A percentile compares a stretch with the other conserved stretches of the same genome.
Conservation (phyloP, 495 filamentous ascomycete genomes). For the Penicillium pancosmium region DNA sequence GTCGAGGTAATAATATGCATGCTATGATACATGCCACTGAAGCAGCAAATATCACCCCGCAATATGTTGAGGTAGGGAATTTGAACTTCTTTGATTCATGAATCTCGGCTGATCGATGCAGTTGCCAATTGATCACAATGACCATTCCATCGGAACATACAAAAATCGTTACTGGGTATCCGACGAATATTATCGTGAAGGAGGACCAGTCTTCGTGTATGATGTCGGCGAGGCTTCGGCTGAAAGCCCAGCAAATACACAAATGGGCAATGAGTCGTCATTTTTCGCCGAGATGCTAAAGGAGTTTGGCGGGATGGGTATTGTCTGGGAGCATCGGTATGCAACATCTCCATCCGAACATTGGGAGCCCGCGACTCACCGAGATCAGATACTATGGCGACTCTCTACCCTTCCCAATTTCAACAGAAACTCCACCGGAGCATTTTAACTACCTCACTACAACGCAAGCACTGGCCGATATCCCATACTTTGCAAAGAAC, state of each 20-base stretch:
- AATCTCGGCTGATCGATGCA: slow-evolving; percentile 20
- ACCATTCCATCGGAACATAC: slow-evolving; percentile 48
- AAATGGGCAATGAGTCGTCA: slow-evolving; percentile 41
- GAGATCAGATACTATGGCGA: slow-evolving; percentile 52
- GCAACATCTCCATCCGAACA: slow-evolving; percentile 8
- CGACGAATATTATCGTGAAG: slow-evolving; percentile 48
- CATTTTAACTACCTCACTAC: slow-evolving; percentile 52
- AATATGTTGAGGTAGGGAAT: slow-evolving; percentile 32
- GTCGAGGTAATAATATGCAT: slow-evolving; percentile 12
- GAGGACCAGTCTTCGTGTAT: slow-evolving; percentile 57
- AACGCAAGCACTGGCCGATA: slow-evolving; percentile 55
- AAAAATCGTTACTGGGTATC: slow-evolving; percentile 59
- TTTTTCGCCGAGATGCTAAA: slow-evolving; percentile 48
- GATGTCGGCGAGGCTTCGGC: slow-evolving; percentile 53
- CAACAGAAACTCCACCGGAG: slow-evolving; percentile 46
- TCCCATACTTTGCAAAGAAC: slow-evolving; percentile 53
- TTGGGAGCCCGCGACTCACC: slow-evolving; percentile 9
- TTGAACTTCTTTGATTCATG: neutral
- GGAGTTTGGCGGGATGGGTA: slow-evolving; percentile 54
- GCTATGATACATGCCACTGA: slow-evolving; percentile 1
- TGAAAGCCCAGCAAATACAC: slow-evolving; percentile 21
- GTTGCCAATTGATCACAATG: slow-evolving; percentile 51
- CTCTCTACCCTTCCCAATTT: slow-evolving; percentile 51
- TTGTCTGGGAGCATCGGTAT: slow-evolving; percentile 62
- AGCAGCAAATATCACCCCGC: slow-evolving; percentile 4